These are phyloP conservation scores for Typha latifolia DNA, from an alignment of 176 grass and related monocot genomes.

Conservation along the genomic window DNA sequence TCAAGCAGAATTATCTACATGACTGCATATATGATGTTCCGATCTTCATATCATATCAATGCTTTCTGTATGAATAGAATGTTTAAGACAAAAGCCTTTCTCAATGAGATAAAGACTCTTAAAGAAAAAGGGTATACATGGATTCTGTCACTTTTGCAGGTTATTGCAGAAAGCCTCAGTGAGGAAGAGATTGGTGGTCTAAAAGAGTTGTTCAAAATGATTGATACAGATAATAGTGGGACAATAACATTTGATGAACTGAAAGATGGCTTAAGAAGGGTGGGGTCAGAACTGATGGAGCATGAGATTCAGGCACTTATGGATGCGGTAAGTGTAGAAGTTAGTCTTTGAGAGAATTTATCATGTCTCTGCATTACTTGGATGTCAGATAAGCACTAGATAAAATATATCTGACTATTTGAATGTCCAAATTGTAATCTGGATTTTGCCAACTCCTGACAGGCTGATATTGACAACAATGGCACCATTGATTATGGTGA, in stretches of 20 bases:
- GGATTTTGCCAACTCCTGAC: constrained; percentile 19
- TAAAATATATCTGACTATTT: background rate
- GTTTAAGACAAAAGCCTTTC: background rate
- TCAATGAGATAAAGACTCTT: constrained; percentile 4
- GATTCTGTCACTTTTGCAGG: constrained; percentile 38
- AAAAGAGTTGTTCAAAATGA: constrained; percentile 98
- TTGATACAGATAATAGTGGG: constrained; percentile 88
- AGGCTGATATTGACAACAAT: constrained; percentile 85
- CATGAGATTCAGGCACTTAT: constrained; percentile 87
- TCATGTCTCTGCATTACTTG: background rate
- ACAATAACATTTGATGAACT: constrained; percentile 99
- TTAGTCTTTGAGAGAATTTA: background rate
- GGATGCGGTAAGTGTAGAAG: constrained; percentile 53
- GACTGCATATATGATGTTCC: too few species aligned
- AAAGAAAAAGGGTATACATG: constrained; percentile 1
- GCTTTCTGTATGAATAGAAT: background rate
- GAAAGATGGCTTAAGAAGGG: constrained; percentile 90
- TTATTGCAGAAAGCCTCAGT: constrained; percentile 93
- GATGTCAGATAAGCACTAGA: background rate
- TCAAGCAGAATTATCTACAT: too few species aligned
- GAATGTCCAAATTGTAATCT: constrained; percentile 9
- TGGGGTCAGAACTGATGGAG: constrained; percentile 90
- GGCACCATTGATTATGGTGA: constrained; percentile 92
- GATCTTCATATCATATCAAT: too few species aligned
- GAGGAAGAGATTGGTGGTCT: constrained; percentile 99